These are phyloP conservation scores for Phaeotremella fagi DNA, from an alignment of 768 basidiomycete species.

Conservation along the genomic window DNA sequence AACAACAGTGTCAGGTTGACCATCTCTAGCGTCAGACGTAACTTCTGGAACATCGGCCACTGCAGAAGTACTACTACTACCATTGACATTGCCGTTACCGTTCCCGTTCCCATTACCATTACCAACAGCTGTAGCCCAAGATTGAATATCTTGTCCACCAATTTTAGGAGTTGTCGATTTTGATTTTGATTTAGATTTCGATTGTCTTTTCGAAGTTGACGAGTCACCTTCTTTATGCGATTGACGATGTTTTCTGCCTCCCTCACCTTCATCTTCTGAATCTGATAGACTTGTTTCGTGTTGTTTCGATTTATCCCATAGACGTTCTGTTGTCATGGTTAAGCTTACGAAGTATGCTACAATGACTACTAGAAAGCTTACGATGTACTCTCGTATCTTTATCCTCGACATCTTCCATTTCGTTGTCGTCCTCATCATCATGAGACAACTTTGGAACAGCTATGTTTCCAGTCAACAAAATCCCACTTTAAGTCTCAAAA, in stretches of 20 bases:
- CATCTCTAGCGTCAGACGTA: background rate
- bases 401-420: conserved; percentile 67
- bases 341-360: too few relatives aligned
- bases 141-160: background rate
- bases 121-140: background rate
- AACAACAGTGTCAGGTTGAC: background rate
- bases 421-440: conserved; percentile 79
- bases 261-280: conserved; percentile 95
- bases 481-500: too few relatives aligned
- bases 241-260: conserved; percentile 57
- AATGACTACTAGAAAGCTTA: too few relatives aligned
- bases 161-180: background rate
- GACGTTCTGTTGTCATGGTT: conserved; percentile 50
- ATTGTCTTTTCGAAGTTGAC: background rate
- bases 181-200: background rate
- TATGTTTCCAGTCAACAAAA: too few relatives aligned
- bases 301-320: conserved; percentile 76
- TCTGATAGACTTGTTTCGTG: conserved; percentile 87
- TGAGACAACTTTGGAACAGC: conserved; percentile 74
- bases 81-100: background rate
- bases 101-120: background rate
- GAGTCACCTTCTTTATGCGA: conserved; percentile 28
- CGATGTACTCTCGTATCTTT: conserved; percentile 70
- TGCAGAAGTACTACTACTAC: background rate
- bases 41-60: conserved; percentile 1